These are phyloP conservation scores for Zygotorulaspora florentina DNA, from an alignment of 805 yeast species.

Conservation along the genomic window DNA sequence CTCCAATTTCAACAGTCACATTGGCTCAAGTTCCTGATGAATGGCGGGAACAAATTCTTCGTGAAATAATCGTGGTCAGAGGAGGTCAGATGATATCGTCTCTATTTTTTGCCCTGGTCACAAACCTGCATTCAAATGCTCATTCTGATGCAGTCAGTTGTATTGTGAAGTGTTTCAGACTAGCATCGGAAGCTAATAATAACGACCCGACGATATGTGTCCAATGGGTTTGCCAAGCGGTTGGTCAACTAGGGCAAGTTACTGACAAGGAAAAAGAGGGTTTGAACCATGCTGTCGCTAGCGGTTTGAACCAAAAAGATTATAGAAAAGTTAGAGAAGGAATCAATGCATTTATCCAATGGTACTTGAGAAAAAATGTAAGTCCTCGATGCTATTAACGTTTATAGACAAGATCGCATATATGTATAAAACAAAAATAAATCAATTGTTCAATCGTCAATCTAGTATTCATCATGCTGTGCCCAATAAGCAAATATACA, in stretches of 20 bases:
- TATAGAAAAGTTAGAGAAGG: slow-evolving; percentile 67
- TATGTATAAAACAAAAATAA: not conserved
- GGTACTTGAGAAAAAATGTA: slow-evolving; percentile 79
- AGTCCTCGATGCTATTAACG: slow-evolving; percentile 38
- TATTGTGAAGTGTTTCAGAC: slow-evolving; percentile 55
- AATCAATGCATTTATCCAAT: slow-evolving; percentile 70
- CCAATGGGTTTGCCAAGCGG: slow-evolving; percentile 57
- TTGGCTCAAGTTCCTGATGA: slow-evolving; percentile 50
- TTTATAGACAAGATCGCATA: slow-evolving; percentile 7
- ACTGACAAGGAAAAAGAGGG: slow-evolving; percentile 64
- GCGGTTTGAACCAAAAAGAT: slow-evolving; percentile 63
- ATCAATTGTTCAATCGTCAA: not conserved
- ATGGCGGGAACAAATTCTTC: slow-evolving; percentile 47
- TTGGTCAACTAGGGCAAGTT: slow-evolving; percentile 54
- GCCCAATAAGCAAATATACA: no score
- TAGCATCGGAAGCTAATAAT: slow-evolving; percentile 45
- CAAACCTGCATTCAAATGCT: slow-evolving; percentile 64
- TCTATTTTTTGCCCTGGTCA: slow-evolving; percentile 62
- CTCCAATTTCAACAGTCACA: slow-evolving; percentile 68
- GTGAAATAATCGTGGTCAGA: slow-evolving; percentile 43
- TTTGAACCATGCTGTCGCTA: slow-evolving; percentile 51
- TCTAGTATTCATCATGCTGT: not conserved
- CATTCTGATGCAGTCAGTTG: slow-evolving; percentile 73
- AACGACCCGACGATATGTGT: slow-evolving; percentile 38
- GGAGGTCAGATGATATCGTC: slow-evolving; percentile 54